Evolutionary conservation across 495 filamentous ascomycete species (phyloP).

Genomic region (Trypethelium eluteriae): DNA sequence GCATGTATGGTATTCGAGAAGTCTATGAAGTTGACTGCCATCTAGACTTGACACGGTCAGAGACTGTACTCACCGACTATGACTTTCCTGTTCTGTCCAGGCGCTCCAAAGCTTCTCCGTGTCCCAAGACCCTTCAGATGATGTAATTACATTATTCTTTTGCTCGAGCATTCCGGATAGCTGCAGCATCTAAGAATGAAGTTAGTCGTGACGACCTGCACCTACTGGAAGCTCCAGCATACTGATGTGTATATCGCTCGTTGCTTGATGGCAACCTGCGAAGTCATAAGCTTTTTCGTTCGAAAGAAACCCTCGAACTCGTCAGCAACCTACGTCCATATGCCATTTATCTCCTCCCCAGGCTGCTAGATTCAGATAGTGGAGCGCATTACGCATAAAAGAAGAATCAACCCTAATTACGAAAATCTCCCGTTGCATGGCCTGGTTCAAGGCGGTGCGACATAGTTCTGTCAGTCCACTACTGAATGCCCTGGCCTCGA

Average conservation of each 20-base stretch:
- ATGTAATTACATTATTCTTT: neutral
- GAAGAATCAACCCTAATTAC: constrained; percentile 3
- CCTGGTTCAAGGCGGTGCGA: neutral
- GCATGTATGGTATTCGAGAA: too few relatives aligned
- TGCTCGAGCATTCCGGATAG: constrained; percentile 1
- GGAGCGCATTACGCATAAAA: constrained; percentile 1
- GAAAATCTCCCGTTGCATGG: neutral
- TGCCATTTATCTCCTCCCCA: constrained; percentile 6
- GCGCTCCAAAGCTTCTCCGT: neutral
- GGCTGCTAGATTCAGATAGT: constrained; percentile 5
- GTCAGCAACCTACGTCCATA: neutral
- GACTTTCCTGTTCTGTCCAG: constrained; percentile 5
- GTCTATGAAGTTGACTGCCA: too few relatives aligned
- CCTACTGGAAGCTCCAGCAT: neutral
- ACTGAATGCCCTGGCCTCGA: constrained; percentile 5
- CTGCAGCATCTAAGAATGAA: constrained; percentile 2
- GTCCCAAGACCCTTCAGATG: neutral
- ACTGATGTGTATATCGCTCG: neutral
- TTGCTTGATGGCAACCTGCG: neutral
- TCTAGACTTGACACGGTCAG: too few relatives aligned
- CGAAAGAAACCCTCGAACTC: neutral
- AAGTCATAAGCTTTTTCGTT: neutral
- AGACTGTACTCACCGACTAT: neutral
- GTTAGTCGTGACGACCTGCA: neutral
- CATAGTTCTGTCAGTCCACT: constrained; percentile 7